Percentiles rank a stretch among this genome's conserved stretches.
These are phyloP conservation scores for Yamadazyma conglobata DNA, from an alignment of 1,139 yeast genomes.

Conservation along the genomic window DNA sequence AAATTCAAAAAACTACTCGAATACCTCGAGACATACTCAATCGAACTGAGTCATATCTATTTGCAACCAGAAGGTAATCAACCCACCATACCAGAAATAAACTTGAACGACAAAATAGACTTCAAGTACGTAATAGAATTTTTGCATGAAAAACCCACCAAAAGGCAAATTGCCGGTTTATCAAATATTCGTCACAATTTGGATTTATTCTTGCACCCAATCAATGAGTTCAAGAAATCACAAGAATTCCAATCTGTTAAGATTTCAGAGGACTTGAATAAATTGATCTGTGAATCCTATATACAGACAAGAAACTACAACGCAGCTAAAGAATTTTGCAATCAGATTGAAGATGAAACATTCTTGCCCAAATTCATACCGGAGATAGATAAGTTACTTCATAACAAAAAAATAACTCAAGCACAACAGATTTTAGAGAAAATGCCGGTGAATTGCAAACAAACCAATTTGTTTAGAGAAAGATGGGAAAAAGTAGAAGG, in stretches of 20 bases:
- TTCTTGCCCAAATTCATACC: slow-evolving; percentile 48
- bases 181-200: slow-evolving; percentile 28
- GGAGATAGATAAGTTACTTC: slow-evolving; percentile 40
- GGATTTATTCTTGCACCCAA: slow-evolving; percentile 30
- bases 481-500: slow-evolving; percentile 26
- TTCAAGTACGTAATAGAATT: slow-evolving; percentile 22
- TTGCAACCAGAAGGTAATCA: slow-evolving; percentile 9
- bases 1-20: slow-evolving; percentile 30
- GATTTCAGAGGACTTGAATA: slow-evolving; percentile 33
- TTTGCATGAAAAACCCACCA: slow-evolving; percentile 31
- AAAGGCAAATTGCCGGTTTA: slow-evolving; percentile 24
- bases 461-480: slow-evolving; percentile 37
- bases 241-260: slow-evolving; percentile 12
- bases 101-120: slow-evolving; percentile 23
- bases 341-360: slow-evolving; percentile 20
- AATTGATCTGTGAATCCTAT: slow-evolving; percentile 46
- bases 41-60: slow-evolving; percentile 34
- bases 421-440: slow-evolving; percentile 36
- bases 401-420: slow-evolving; percentile 37
- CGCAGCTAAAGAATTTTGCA: slow-evolving; percentile 33
- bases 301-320: slow-evolving; percentile 30
- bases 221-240: slow-evolving; percentile 14
- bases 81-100: slow-evolving; percentile 15
- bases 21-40: slow-evolving; percentile 44
- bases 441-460: slow-evolving; percentile 31